Conservation (phyloP, 2,329 filamentous ascomycete species). For the Albifimbria verrucaria region DNA sequence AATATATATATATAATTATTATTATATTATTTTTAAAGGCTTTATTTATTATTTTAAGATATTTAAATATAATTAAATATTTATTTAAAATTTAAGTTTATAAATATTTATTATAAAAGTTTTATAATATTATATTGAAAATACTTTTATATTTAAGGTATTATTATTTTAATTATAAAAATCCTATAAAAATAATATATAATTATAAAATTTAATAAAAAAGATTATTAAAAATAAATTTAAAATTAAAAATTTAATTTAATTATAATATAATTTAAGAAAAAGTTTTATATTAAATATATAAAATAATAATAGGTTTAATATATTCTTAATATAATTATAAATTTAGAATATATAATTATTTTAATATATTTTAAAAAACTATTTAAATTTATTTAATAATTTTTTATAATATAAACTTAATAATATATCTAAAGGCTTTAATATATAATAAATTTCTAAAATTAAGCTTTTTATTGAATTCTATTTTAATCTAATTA, state of each 20-base stretch:
- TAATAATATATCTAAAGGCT: too few species aligned
- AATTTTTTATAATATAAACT: too few species aligned
- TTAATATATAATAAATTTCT: too few species aligned
- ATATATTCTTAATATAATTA: background rate
- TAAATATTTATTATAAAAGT: background rate
- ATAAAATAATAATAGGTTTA: background rate
- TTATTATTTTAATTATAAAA: background rate
- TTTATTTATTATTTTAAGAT: too few species aligned
- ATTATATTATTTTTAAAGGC: constrained; percentile 3
- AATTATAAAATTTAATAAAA: background rate
- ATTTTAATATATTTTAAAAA: too few species aligned
- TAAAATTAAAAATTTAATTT: background rate
- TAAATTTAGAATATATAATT: too few species aligned
- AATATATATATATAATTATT: constrained; percentile 3
- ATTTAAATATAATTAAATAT: constrained; percentile 3
- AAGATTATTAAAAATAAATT: too few species aligned
- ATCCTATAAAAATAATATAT: too few species aligned
- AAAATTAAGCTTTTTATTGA: too few species aligned
- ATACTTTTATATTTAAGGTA: too few species aligned
- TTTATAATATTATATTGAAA: background rate
- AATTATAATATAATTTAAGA: background rate
- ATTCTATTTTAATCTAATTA: background rate
- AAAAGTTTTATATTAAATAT: background rate
- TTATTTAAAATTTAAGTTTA: background rate
- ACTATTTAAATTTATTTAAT: too few species aligned